Conservation (phyloP, 2,329 filamentous ascomycete genomes). For the Clonostachys rhizophaga region DNA sequence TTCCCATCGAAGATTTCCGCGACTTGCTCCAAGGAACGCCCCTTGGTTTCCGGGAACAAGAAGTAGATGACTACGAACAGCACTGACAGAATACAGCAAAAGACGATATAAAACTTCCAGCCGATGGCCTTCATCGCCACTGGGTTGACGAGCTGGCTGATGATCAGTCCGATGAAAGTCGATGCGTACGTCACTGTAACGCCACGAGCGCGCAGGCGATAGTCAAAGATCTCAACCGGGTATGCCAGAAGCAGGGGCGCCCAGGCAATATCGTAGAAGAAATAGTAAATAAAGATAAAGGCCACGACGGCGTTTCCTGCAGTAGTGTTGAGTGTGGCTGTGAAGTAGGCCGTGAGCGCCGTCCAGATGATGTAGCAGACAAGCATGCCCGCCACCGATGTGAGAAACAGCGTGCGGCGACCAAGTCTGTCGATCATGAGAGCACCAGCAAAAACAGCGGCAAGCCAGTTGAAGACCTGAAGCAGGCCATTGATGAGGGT, state of each 20-base stretch:
- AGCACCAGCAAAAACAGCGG: conserved; percentile 22
- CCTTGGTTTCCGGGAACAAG: conserved; percentile 35
- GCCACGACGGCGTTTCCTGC: conserved; percentile 31
- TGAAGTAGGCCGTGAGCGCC: conserved; percentile 25
- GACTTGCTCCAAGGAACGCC: conserved; percentile 36
- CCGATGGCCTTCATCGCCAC: conserved; percentile 30
- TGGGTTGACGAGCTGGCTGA: conserved; percentile 37
- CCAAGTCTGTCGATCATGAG: conserved; percentile 30
- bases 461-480: conserved; percentile 26
- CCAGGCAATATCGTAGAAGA: conserved; percentile 19
- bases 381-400: conserved; percentile 25
- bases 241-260: conserved; percentile 36
- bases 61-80: conserved; percentile 19
- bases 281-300: conserved; percentile 14
- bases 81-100: conserved; percentile 21
- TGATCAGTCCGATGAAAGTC: conserved; percentile 16
- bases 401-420: conserved; percentile 31
- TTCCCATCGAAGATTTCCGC: conserved; percentile 14
- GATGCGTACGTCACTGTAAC: conserved; percentile 19
- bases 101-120: conserved; percentile 40
- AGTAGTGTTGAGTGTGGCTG: too few relatives aligned
- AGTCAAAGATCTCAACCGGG: conserved; percentile 35
- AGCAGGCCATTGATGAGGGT: conserved; percentile 20
- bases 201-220: conserved; percentile 19
- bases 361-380: conserved; percentile 31